phyloP scores from a whole-genome alignment of 2,329 filamentous ascomycete species.

The Pyrenochaeta sp. region DNA sequence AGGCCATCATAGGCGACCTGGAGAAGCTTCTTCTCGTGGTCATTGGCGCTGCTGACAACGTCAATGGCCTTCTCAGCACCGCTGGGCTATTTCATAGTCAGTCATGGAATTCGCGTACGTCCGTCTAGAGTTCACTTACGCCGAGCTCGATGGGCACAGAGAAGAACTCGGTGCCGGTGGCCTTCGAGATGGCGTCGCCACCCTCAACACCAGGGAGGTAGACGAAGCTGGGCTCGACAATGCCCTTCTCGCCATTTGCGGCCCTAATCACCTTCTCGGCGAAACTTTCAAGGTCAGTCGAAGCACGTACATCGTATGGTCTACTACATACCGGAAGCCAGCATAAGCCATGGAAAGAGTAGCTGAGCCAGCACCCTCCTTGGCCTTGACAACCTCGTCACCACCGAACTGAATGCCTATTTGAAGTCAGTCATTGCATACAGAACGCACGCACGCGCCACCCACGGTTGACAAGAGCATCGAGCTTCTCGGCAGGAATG shows the following conservation, averaged over 20 bases:
- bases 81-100: slow-evolving; percentile 65
- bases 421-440: slow-evolving; percentile 4
- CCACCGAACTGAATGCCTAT: slow-evolving; percentile 90
- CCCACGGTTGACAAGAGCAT: slow-evolving; percentile 84
- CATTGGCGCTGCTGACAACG: slow-evolving; percentile 76
- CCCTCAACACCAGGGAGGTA: slow-evolving; percentile 91
- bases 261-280: slow-evolving; percentile 94
- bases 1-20: slow-evolving; percentile 77
- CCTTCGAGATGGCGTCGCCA: slow-evolving; percentile 84
- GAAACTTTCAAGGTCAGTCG: slow-evolving; percentile 65
- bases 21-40: slow-evolving; percentile 88
- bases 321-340: slow-evolving; percentile 76
- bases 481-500: slow-evolving; percentile 89
- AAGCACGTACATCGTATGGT: not conserved
- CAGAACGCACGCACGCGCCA: slow-evolving; percentile 6
- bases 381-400: slow-evolving; percentile 95
- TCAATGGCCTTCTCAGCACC: slow-evolving; percentile 88
- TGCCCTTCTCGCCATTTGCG: slow-evolving; percentile 84
- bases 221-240: slow-evolving; percentile 94
- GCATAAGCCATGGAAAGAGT: slow-evolving; percentile 96
- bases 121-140: slow-evolving; percentile 66
- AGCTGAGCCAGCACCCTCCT: slow-evolving; percentile 88
- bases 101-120: slow-evolving; percentile 2
- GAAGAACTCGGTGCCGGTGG: slow-evolving; percentile 89
- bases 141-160: slow-evolving; percentile 95